Evolutionary conservation across 2,329 filamentous ascomycete genomes (phyloP), one percentile per base, ranked within the genome.

Genomic region (Fusarium sp.): DNA sequence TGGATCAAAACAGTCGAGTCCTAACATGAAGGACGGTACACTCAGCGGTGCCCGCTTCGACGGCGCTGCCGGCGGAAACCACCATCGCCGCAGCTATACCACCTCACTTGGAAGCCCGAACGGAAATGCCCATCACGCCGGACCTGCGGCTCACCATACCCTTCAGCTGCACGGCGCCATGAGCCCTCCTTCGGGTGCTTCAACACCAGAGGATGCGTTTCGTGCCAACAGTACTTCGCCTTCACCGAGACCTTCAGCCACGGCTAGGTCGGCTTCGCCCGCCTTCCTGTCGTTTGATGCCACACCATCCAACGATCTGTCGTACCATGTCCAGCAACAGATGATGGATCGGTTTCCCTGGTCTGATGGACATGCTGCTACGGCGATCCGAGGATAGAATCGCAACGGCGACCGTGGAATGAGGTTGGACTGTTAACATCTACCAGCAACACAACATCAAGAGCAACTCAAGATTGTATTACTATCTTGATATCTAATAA

Each of bases 1-100:
- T 84, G 88, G 89, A 72, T 89, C 88, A 23, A 89, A 89, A 78
- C 87, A 88, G 77, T 83, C 84, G 45, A 87, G 84, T 64, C 84
- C 87, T 37, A 82, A 84, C 59, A 77, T 85, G 60, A 86, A 83
- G 73, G 87, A 89, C 58, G 87, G 84, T 44, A 84, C 84, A 18
- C 66, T 86, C 44, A 80, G 78, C 55, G 81, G 74, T 62, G 83
- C 82, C 27, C 83, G 84, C 64, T 84, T 80, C 60, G 84, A 77
- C 42, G 74, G 70, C 11, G 44, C 69, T 33, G 25, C 63, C 33
- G 65, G 51, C 16, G 63, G 56, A 45, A 56, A 70, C n/a, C 52
- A 48, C 27, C 39, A 63, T 31, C 52, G 66, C 19, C 67, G 54
- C 42, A 63, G 64, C 42, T 44, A 70, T 29, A 68, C 61, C 14